Percentiles rank a stretch among this genome's conserved stretches.
Conservation (phyloP, 257 asterid species). For the Solanum arcanum region DNA sequence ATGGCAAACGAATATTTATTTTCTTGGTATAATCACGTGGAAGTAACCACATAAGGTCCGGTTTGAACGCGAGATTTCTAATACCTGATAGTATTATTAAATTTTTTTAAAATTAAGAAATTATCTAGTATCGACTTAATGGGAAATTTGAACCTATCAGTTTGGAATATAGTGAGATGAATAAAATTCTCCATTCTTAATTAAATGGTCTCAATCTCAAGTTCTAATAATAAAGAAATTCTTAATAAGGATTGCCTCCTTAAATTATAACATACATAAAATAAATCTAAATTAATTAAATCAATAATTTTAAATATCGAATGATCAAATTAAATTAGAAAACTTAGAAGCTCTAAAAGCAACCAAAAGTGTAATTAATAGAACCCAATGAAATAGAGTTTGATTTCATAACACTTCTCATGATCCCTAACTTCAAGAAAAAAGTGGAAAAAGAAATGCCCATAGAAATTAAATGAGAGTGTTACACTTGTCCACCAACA, state of each 20-base stretch:
- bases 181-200: not conserved
- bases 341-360: not conserved
- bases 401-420: not conserved
- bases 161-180: not conserved
- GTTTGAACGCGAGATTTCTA: not conserved
- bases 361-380: not conserved
- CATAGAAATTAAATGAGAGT: not conserved
- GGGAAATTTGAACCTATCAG: not conserved
- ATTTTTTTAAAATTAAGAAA: not conserved
- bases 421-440: not conserved
- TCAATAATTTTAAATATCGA: not conserved
- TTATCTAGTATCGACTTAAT: not conserved
- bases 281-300: not conserved
- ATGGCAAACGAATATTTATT: not conserved
- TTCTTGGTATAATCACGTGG: not conserved
- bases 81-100: not conserved
- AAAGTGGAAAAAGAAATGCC: not conserved
- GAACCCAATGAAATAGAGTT: not conserved
- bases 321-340: not conserved
- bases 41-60: not conserved
- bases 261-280: not conserved
- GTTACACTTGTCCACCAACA: not conserved
- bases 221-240: accelerated
- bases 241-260: not conserved
- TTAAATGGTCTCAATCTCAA: not conserved